phyloP scores from a whole-genome alignment of 2,329 filamentous ascomycete genomes.

The Fusarium sp. region DNA sequence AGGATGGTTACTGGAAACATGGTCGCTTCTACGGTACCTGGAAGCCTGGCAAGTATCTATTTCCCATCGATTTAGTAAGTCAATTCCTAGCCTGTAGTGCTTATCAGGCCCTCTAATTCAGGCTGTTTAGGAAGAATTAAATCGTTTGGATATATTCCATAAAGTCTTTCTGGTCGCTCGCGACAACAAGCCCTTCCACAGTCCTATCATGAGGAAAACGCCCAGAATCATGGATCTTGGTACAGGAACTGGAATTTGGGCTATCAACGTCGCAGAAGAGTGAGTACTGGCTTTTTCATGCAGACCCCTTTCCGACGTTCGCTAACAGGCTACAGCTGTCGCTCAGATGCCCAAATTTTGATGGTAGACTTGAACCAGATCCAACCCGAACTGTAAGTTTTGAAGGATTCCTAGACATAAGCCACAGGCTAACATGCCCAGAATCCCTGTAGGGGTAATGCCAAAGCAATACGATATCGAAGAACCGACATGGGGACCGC shows the following conservation, averaged over 20 bases:
- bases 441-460: slow-evolving; percentile 73
- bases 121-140: slow-evolving; percentile 71
- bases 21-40: slow-evolving; percentile 78
- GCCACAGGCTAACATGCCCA: slow-evolving; percentile 51
- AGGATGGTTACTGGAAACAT: slow-evolving; percentile 65
- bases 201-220: slow-evolving; percentile 29
- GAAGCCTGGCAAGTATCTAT: slow-evolving; percentile 76
- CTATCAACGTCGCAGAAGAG: slow-evolving; percentile 82
- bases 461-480: slow-evolving; percentile 80
- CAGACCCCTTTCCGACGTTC: not conserved
- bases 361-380: slow-evolving; percentile 56
- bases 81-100: not conserved
- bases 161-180: slow-evolving; percentile 78
- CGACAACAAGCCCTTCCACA: slow-evolving; percentile 52
- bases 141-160: slow-evolving; percentile 85
- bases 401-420: not conserved
- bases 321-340: slow-evolving; percentile 32
- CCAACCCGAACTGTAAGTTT: slow-evolving; percentile 54
- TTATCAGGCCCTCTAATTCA: slow-evolving; percentile 26
- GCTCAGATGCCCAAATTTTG: slow-evolving; percentile 48
- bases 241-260: slow-evolving; percentile 92
- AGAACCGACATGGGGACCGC: slow-evolving; percentile 69
- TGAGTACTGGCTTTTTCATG: slow-evolving; percentile 55
- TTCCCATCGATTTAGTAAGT: slow-evolving; percentile 80
- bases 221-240: slow-evolving; percentile 74